Evolutionary conservation across 768 basidiomycete genomes (phyloP), one percentile per base, ranked within the genome.

Genomic region (Xerocomellus chrysenteron): DNA sequence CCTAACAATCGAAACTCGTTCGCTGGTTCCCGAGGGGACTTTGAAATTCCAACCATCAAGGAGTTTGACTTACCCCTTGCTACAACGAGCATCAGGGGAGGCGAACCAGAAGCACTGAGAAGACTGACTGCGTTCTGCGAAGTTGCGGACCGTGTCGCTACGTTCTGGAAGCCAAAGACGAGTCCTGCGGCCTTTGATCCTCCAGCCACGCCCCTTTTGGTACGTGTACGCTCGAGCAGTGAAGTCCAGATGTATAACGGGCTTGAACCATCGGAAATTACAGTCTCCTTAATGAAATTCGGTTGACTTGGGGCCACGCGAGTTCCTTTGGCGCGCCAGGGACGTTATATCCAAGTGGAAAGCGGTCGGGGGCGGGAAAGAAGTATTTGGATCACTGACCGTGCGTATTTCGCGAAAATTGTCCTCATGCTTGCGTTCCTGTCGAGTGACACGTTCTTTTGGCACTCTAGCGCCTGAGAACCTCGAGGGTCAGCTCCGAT

Each of bases 1-100:
- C 28, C 35, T 32, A 45, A 49, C 41, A n/a, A 40, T 61, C 63
- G 61, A 66, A 68, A 57, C 56, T 60, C 56, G 17, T 50, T 54
- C 43, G 51, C 36, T 50, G 66, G 66, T 53, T 54, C 56, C 52
- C 49, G 60, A 33, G 47, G 59, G 55, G 56, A 54, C 44, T 62
- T 71, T 64, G 61, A 70, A 61, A 70, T 73, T 52, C 58, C 55
- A 14, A 42, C 53, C 37, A 50, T 63, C 24, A 30, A 56, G 49
- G 58, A 57, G 48, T 47, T 62, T 21, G 59, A 61, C 32, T 60
- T 62, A 17, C 60, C 60, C 54, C 56, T 52, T 56, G 57, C 59
- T 36, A 63, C 69, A 60, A 65, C 69, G 59, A 62, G 68, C 52
- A 66, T 69, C 65, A 67, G 61, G 58, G 71, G 60, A 61, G 63